These are phyloP conservation scores for Ceriops zippeliana DNA, from an alignment of 345 rosid genomes.

Conservation along the genomic window DNA sequence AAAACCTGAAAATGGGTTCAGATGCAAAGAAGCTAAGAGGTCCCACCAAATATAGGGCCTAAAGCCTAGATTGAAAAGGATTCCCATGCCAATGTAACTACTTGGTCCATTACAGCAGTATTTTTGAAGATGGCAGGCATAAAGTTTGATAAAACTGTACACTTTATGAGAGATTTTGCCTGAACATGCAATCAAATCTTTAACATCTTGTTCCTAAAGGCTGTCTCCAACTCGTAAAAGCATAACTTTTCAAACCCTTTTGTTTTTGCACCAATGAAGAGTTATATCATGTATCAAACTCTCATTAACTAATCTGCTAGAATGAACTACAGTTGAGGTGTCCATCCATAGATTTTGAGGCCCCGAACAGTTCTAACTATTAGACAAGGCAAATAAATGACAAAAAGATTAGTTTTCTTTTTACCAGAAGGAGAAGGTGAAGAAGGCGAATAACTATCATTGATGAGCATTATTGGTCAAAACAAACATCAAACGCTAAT, in stretches of 20 bases:
- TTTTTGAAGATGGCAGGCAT: constrained; percentile 18
- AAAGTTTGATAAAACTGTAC: constrained; percentile 17
- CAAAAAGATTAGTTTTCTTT: background rate
- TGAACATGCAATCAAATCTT: constrained; percentile 27
- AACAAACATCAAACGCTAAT: no score
- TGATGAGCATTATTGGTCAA: no score
- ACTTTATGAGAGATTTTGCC: constrained; percentile 22
- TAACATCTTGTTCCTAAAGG: constrained; percentile 26
- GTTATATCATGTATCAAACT: constrained; percentile 12
- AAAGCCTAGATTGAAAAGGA: background rate
- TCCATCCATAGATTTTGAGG: background rate
- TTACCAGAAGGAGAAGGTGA: no score
- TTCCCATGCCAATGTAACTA: constrained; percentile 14
- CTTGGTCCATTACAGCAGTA: constrained; percentile 8
- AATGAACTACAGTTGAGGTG: constrained; percentile 18
- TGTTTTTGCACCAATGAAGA: constrained; percentile 29
- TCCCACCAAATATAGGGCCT: constrained; percentile 8
- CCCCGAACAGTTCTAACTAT: background rate
- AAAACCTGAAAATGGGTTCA: constrained; percentile 9
- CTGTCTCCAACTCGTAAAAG: constrained; percentile 32
- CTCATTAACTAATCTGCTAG: constrained; percentile 1
- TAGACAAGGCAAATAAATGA: background rate
- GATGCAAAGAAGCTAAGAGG: constrained; percentile 15
- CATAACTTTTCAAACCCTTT: constrained; percentile 16
- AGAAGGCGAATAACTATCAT: no score